Conservation (phyloP, 23 red algal genomes). For the Cyanidioschyzon merolae region DNA sequence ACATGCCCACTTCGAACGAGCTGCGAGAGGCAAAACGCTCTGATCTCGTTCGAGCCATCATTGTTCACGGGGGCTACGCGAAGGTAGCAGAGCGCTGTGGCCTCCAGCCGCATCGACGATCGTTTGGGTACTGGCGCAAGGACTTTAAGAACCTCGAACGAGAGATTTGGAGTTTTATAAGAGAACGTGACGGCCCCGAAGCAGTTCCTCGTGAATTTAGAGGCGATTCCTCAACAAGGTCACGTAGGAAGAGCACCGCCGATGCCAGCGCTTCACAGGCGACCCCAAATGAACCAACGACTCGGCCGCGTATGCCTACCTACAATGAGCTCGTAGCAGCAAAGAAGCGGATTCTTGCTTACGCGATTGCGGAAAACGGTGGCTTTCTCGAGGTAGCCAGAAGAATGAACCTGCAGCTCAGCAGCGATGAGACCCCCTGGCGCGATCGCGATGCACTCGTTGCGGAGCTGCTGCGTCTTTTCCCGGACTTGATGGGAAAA, state of each 20-base stretch:
- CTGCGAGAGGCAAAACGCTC: not conserved
- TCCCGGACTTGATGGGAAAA: not conserved
- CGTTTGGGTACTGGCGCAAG: not conserved
- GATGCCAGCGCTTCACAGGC: not conserved
- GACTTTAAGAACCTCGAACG: not conserved
- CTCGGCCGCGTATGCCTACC: conserved; percentile 34
- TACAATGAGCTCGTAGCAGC: conserved; percentile 28
- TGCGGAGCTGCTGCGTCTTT: not conserved
- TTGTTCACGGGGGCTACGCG: not conserved
- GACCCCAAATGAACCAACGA: not conserved
- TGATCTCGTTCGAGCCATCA: conserved; percentile 3
- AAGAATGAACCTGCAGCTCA: not conserved
- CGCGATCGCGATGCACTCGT: not conserved
- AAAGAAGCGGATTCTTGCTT: conserved; percentile 30
- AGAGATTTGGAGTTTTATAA: not conserved
- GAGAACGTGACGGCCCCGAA: not conserved
- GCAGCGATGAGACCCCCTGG: not conserved
- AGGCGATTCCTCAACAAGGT: too few species aligned
- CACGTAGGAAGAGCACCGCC: not conserved
- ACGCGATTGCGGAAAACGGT: conserved; percentile 46
- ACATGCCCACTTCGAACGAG: not conserved
- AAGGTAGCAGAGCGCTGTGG: not conserved
- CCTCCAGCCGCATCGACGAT: not conserved
- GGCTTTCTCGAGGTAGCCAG: conserved; percentile 28
- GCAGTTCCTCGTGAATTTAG: not conserved